phyloP scores from a whole-genome alignment of 768 basidiomycete species.

The Psilocybe cyanescens region DNA sequence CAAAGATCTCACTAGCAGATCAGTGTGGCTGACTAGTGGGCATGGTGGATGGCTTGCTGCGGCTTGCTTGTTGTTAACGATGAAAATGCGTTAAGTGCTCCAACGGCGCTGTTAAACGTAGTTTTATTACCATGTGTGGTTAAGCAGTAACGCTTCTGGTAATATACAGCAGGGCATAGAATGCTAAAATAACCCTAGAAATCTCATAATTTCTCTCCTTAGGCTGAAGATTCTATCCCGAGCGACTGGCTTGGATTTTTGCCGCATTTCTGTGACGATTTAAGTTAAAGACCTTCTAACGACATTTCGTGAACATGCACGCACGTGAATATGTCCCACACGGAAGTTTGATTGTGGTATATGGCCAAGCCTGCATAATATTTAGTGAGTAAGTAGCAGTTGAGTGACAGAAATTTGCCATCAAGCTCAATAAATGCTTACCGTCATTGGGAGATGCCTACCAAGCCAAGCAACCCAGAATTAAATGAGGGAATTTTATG shows the following conservation, averaged over 20 bases:
- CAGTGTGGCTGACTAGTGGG: too few species aligned
- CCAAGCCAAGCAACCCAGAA: not conserved
- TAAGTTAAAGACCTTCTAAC: constrained; percentile 4
- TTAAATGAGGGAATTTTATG: not conserved
- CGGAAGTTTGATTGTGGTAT: constrained; percentile 54
- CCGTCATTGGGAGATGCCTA: constrained; percentile 62
- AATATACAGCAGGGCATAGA: too few species aligned
- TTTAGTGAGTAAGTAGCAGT: not conserved
- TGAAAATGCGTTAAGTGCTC: too few species aligned
- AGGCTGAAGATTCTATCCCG: constrained; percentile 14
- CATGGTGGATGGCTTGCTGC: too few species aligned
- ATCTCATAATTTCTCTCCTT: too few species aligned
- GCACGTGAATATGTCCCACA: constrained; percentile 58
- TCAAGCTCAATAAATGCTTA: constrained; percentile 18
- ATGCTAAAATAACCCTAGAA: too few species aligned
- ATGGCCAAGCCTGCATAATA: constrained; percentile 43
- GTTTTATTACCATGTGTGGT: too few species aligned
- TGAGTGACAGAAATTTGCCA: not conserved
- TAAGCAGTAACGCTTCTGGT: too few species aligned
- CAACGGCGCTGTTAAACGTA: too few species aligned
- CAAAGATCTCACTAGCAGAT: too few species aligned
- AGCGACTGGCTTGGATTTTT: constrained; percentile 35
- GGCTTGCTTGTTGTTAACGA: too few species aligned
- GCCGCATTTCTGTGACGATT: constrained; percentile 32
- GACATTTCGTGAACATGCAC: constrained; percentile 5